Evolutionary conservation across 257 asterid species (phyloP).

Genomic region (Rubia yunnanensis): DNA sequence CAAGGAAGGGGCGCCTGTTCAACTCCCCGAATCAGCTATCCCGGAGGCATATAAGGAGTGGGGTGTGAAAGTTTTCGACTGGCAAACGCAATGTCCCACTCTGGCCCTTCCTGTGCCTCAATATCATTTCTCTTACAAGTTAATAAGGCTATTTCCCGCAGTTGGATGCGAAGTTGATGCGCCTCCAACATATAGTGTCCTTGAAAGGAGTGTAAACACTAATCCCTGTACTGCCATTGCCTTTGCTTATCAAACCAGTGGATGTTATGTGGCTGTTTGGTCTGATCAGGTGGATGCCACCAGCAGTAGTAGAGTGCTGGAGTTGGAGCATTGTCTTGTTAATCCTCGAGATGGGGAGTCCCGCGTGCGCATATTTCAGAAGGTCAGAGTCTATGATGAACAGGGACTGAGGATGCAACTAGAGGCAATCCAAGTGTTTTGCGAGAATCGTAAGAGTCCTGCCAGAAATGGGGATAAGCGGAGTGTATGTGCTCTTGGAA

Average conservation of each 20-base stretch:
- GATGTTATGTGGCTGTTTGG: constrained; percentile 70
- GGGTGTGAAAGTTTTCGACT: constrained; percentile 81
- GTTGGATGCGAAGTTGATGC: constrained; percentile 99
- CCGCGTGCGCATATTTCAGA: constrained; percentile 56
- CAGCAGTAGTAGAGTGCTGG: constrained; percentile 15
- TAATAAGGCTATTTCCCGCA: constrained; percentile 63
- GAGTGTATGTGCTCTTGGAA: constrained; percentile 80
- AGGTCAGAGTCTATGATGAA: constrained; percentile 10
- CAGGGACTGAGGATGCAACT: constrained; percentile 13
- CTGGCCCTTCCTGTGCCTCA: constrained; percentile 32
- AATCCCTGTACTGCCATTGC: constrained; percentile 18
- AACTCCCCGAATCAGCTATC: constrained; percentile 72
- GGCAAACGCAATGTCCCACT: constrained; percentile 98
- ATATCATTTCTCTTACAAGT: constrained; percentile 41
- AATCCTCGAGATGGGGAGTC: constrained; percentile 44
- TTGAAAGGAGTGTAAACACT: constrained; percentile 27
- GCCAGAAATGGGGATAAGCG: constrained; percentile 84
- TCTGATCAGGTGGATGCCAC: not conserved
- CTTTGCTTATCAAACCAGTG: constrained; percentile 43
- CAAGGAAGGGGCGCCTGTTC: constrained; percentile 47
- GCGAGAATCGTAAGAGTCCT: constrained; percentile 91
- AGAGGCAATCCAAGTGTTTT: constrained; percentile 39
- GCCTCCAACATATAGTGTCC: constrained; percentile 46
- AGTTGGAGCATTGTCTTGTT: constrained; percentile 79
- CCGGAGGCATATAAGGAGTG: constrained; percentile 86